Base-by-base conservation (phyloP, 257 asterid genomes). In the Perilla frutescens region DNA sequence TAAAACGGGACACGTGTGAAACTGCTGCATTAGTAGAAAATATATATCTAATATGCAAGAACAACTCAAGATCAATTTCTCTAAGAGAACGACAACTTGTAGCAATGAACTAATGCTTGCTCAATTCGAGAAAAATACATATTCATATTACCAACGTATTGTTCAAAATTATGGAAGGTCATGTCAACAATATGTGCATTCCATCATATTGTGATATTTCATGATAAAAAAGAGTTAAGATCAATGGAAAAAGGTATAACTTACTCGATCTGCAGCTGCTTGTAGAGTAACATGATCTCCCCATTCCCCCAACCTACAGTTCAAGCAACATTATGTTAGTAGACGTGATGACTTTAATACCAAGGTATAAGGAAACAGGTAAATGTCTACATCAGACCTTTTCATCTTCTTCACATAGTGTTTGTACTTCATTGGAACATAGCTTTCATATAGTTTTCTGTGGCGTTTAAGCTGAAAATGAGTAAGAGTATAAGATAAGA, bases 281-380 rank as follows among this genome's bases (percentile, higher is more conserved):
- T 94, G 98, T 39, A 94, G 91, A 72, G 98, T 94, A 67, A 94
- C 90, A 68, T 94, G 97, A 82, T 94, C 98, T 67, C 98, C 98
- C 98, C 97, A 94, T 79, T 91, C 98, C 8, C 96, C 96, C 74
- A 73, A 71, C 84, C 98, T 94, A 73, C 4, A 75, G 55, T 66
- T 70, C 41, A 67, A 31, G 73, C 14, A 67, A 83, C 72, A 45
- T 29, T 57, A 76, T 10, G 72, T 82, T 36, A 74, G 76, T 20
- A 54, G 50, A 40, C 26, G 15, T 12, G 56, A 41, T 59, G 8
- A 64, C 58, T 31, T 8, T 14, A 11, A 49, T 44, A 40, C 1
- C 65, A 26, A 36, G 29, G 48, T 41, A 14, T 58, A 55, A 5
- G 73, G 34, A 71, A 57, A 63, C 3, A 20, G 43, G 37, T 34